Percentiles rank a stretch among this genome's conserved stretches.
phyloP scores from a whole-genome alignment of 192 early-diverging fungal species.

The Coemansia sp. region DNA sequence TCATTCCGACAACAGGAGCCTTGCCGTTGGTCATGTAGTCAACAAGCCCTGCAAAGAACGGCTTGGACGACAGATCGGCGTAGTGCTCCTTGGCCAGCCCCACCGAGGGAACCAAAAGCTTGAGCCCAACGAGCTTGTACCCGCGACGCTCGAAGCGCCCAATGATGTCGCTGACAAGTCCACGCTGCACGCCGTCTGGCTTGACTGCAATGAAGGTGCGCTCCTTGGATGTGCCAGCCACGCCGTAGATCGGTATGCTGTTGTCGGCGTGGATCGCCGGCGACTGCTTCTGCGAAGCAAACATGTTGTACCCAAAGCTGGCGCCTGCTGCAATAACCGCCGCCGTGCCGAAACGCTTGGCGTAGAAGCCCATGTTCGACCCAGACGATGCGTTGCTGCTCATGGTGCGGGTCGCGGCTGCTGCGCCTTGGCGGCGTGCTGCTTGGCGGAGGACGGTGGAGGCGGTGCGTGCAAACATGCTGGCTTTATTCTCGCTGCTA shows the following conservation, averaged over 20 bases:
- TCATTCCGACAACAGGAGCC: conserved; percentile 79
- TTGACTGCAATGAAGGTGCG: conserved; percentile 79
- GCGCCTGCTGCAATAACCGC: conserved; percentile 30
- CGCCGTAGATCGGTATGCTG: conserved; percentile 54
- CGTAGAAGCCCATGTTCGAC: conserved; percentile 20
- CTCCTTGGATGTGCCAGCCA: conserved; percentile 63
- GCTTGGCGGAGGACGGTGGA: conserved; percentile 43
- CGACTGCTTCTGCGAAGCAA: conserved; percentile 18
- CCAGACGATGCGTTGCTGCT: conserved; percentile 20
- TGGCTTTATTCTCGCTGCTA: background rate
- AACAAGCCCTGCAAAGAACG: conserved; percentile 88
- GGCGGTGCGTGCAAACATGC: conserved; percentile 48
- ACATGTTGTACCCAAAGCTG: conserved; percentile 39
- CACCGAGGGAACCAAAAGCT: conserved; percentile 66
- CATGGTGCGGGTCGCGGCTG: conserved; percentile 28
- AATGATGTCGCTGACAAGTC: conserved; percentile 85
- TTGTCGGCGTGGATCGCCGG: conserved; percentile 34
- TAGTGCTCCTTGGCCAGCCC: conserved; percentile 84
- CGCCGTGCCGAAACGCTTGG: conserved; percentile 33
- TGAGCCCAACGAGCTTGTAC: conserved; percentile 88
- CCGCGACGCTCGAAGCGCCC: conserved; percentile 84
- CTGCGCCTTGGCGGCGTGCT: conserved; percentile 46
- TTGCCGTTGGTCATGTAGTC: conserved; percentile 90
- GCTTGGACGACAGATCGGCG: conserved; percentile 77
- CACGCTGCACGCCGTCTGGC: conserved; percentile 86